Base-by-base conservation (phyloP, 2,329 filamentous ascomycete species). In the Cadophora luteo-olivacea region DNA sequence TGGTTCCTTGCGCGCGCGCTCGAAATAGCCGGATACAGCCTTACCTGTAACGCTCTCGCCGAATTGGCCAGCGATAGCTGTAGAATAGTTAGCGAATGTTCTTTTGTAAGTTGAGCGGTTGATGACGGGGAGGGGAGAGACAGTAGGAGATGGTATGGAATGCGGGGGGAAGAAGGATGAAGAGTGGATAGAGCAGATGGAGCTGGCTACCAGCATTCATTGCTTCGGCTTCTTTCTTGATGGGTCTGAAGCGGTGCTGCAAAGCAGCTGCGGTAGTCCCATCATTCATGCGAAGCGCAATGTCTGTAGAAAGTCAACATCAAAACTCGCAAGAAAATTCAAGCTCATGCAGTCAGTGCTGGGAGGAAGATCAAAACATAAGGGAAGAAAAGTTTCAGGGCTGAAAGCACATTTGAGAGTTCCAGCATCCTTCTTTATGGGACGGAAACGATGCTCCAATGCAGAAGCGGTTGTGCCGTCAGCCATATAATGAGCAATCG, bases 1-100 rank as follows among this genome's bases (percentile, higher is more conserved):
- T 1, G 70, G 48, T 29, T 75, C 72, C 62, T 75, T 75, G 33
- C 62, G 71, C 69, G 72, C 48, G 33, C 75, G 73, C 61, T 76
- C 73, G 52, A 77, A 75, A 22, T 75, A 73, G 19, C 69, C 72
- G 22, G 72, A 73, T 4, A 77, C 70, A 61, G 75, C 76, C 64
- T 77, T 77, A 71, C 74, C 75, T 52, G 71, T 74, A 4, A 69
- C 69, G 41, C 73, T 72, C 29, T 76, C 72, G 22, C 72, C 75
- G 29, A 69, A 75, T 55, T 73, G 65, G 45, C 70, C 65, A 38
- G 75, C 75, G 25, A 76, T 75, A 32, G 74, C 77, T 78, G 52
- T 24, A 58, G 22, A 62, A 55, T 64, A 51, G 72, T 78, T 76
- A 78, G 76, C 70, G 49, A 63, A 61, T 66, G 29, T 64, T 67